phyloP scores from a whole-genome alignment of 2,329 filamentous ascomycete species.

The Phyllosticta citribraziliensis region DNA sequence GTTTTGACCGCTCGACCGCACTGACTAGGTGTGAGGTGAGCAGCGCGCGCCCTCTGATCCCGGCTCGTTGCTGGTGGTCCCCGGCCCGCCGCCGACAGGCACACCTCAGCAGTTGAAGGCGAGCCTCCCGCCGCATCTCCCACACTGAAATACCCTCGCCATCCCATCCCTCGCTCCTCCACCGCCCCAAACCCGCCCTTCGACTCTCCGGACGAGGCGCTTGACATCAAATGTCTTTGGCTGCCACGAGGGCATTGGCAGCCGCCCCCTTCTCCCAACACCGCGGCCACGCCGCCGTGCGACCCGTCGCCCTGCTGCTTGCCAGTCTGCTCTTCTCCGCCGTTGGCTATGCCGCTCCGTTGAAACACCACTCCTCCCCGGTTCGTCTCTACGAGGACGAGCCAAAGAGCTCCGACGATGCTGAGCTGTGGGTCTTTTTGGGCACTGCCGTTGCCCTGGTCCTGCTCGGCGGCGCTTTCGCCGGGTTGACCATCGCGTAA shows the following conservation, averaged over 20 bases:
- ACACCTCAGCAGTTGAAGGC: not conserved
- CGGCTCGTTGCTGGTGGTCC: not conserved
- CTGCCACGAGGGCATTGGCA: constrained; percentile 8
- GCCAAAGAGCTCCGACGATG: constrained; percentile 39
- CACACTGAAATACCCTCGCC: constrained; percentile 1
- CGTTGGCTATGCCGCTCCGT: constrained; percentile 24
- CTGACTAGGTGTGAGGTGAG: not conserved
- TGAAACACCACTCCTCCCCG: constrained; percentile 18
- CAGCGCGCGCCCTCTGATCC: not conserved
- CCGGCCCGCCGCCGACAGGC: not conserved
- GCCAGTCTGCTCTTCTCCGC: constrained; percentile 23
- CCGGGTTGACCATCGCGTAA: constrained; percentile 80
- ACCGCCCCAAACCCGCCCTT: not conserved
- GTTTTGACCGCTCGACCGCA: not conserved
- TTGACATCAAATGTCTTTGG: constrained; percentile 8
- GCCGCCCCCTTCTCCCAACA: constrained; percentile 9
- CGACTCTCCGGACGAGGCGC: not conserved
- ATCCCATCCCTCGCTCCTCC: not conserved
- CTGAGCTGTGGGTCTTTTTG: constrained; percentile 71
- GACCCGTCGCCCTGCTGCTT: constrained; percentile 19
- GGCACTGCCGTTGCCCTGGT: constrained; percentile 71
- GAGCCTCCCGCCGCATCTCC: constrained; percentile 1
- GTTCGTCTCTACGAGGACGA: constrained; percentile 21
- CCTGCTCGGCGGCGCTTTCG: constrained; percentile 82
- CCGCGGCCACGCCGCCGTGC: constrained; percentile 22